Conservation (phyloP, 306 rosid genomes). For the Cicer chorassanicum region DNA sequence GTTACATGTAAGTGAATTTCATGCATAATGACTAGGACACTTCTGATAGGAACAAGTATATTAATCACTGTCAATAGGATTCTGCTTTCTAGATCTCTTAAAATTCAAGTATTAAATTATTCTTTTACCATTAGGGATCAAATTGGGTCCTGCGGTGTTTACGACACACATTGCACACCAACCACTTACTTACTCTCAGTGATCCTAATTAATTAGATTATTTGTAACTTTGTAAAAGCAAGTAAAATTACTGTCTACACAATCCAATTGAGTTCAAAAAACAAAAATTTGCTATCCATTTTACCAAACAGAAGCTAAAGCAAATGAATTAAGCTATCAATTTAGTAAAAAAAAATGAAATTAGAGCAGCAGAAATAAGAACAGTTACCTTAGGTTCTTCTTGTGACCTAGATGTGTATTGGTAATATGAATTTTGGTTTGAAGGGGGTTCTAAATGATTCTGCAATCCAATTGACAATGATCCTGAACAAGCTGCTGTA, state of each 20-base stretch:
- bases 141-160: not conserved
- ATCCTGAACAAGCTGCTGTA: slow-evolving; percentile 33
- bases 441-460: slow-evolving; percentile 78
- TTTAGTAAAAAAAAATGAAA: not conserved
- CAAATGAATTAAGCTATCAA: not conserved
- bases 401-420: slow-evolving; percentile 26
- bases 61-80: slow-evolving; percentile 1
- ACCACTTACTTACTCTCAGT: not conserved
- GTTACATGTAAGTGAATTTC: slow-evolving; percentile 19
- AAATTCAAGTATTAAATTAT: not conserved
- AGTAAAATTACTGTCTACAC: not conserved
- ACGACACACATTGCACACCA: too few species aligned
- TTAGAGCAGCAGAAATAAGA: not conserved
- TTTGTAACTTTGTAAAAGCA: too few species aligned
- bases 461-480: slow-evolving; percentile 43
- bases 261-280: not conserved
- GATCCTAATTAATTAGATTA: not conserved
- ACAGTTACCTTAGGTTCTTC: slow-evolving; percentile 50
- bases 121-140: not conserved
- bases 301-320: not conserved
- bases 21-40: not conserved
- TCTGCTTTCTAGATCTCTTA: slow-evolving; percentile 5
- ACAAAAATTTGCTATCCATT: not conserved
- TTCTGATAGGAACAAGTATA: not conserved
- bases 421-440: slow-evolving; percentile 60